Evolutionary conservation across 176 grass and related monocot species (phyloP), one percentile per base, ranked within the genome.

Genomic region (Cenchrus americanus): DNA sequence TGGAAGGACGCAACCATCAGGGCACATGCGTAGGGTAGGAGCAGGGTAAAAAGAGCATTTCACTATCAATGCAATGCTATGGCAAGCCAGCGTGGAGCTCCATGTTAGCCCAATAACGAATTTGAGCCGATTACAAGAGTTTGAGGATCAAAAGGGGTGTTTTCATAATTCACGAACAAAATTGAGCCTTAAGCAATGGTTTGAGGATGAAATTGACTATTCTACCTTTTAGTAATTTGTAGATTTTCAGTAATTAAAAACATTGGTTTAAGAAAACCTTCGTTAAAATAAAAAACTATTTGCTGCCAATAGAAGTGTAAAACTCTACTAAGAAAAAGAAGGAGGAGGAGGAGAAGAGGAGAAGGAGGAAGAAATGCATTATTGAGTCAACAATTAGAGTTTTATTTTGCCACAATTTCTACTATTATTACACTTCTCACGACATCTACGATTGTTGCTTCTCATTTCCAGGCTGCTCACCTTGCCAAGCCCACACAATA

Each of bases 401-500:
- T 49, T 13, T 40, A 12, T 51, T 67, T 50, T 66, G 2, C 34
- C 23, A 73, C 12, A 75, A 18, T 41, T 40, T 73, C 12, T 78
- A 60, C 0, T 5, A 1, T 11, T 7, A 44, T 66, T 80, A 70
- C 47, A 81, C 48, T 69, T 84, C 19, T 46, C 58, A 51, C 0
- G 4, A 14, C 11, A 59, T 13, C 24, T 51, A 53, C 66, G 7
- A 66, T 54, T 68, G 13, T 57, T 76, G 60, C 0, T 42, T 74
- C 11, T 75, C 66, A 4, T 75, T 57, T 10, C 83, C 70, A 14
- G 64, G 64, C 15, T 90, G 73, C 48, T 94, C 93, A 59, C 93
- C 93, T 75, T 90, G 91, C 96, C 96, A 99, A 57, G 89, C 91
- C 93, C 96, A 99, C 4, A 96, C 91, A 65, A 99, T 99, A 59